A percentile compares a stretch with the other conserved stretches of the same genome.
These are phyloP conservation scores for Lepiota venenata DNA, from an alignment of 768 basidiomycete genomes.

Conservation along the genomic window DNA sequence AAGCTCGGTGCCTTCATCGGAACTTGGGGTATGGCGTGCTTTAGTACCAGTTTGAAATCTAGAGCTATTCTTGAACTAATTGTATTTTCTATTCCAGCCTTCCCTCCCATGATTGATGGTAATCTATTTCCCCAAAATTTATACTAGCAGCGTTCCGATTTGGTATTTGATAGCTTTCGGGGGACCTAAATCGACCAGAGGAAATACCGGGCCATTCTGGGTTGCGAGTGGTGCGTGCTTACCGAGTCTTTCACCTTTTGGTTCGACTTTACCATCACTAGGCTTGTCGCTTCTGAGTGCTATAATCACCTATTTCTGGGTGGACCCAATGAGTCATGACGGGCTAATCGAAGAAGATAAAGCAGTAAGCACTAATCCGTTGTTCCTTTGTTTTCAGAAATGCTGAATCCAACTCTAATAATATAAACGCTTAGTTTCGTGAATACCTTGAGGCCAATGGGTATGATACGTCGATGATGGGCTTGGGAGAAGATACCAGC, in stretches of 20 bases:
- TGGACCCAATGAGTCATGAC: slow-evolving; percentile 70
- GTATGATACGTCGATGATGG: slow-evolving; percentile 19
- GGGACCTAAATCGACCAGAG: slow-evolving; percentile 44
- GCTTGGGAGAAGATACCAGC: neutral
- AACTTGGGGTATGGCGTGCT: slow-evolving; percentile 47
- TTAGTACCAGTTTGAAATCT: too few relatives aligned
- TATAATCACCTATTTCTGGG: slow-evolving; percentile 63
- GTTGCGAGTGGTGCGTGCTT: slow-evolving; percentile 55
- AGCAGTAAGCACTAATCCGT: slow-evolving; percentile 41
- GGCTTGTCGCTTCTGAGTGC: slow-evolving; percentile 80
- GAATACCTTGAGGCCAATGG: slow-evolving; percentile 16
- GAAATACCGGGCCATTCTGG: slow-evolving; percentile 86
- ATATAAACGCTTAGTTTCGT: slow-evolving; percentile 11
- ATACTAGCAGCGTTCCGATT: too few relatives aligned
- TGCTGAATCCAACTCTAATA: too few relatives aligned
- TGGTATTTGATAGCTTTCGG: slow-evolving; percentile 48
- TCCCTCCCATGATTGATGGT: slow-evolving; percentile 62
- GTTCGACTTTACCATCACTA: slow-evolving; percentile 7
- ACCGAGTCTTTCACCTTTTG: slow-evolving; percentile 1
- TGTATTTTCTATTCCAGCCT: slow-evolving; percentile 21
- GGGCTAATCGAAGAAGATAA: slow-evolving; percentile 77
- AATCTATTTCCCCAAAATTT: neutral
- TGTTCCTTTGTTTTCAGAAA: too few relatives aligned
- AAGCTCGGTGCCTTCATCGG: slow-evolving; percentile 83
- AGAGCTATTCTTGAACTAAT: too few relatives aligned